Evolutionary conservation across 1,139 yeast species (phyloP).

Genomic region (Pichia sp.): DNA sequence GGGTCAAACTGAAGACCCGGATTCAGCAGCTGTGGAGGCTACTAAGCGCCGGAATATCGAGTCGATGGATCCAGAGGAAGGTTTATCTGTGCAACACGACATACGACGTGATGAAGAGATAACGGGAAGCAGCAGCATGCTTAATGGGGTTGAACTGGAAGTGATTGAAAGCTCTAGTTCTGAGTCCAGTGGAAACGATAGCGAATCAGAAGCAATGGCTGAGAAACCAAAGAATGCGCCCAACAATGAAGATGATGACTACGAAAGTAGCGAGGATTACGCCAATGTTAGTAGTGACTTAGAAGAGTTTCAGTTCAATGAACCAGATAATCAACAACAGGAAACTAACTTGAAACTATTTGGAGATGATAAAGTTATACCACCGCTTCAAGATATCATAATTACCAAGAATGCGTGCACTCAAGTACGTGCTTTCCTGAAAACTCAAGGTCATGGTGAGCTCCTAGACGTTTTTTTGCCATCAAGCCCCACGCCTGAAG

Average conservation of each 20-base stretch:
- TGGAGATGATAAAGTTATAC: conserved; percentile 7
- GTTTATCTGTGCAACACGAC: conserved; percentile 6
- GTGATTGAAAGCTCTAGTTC: conserved; percentile 3
- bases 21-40: too few species aligned
- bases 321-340: conserved; percentile 5
- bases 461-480: conserved; percentile 48
- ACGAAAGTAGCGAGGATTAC: background rate
- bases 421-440: conserved; percentile 52
- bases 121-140: too few species aligned
- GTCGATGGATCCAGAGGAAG: conserved; percentile 3
- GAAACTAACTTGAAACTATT: conserved; percentile 7
- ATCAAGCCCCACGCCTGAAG: conserved; percentile 46
- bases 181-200: background rate
- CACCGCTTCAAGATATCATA: conserved; percentile 17
- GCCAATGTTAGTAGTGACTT: conserved; percentile 8
- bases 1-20: too few species aligned
- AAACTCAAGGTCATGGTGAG: conserved; percentile 50
- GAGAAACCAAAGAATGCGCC: background rate
- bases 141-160: conserved; percentile 1
- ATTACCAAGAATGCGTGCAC: conserved; percentile 34
- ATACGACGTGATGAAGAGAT: too few species aligned
- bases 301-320: conserved; percentile 11
- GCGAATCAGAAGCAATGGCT: background rate
- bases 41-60: too few species aligned
- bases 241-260: background rate